Evolutionary conservation across 2,329 filamentous ascomycete species (phyloP), one percentile per base, ranked within the genome.

Genomic region (Fonsecaea monophora): DNA sequence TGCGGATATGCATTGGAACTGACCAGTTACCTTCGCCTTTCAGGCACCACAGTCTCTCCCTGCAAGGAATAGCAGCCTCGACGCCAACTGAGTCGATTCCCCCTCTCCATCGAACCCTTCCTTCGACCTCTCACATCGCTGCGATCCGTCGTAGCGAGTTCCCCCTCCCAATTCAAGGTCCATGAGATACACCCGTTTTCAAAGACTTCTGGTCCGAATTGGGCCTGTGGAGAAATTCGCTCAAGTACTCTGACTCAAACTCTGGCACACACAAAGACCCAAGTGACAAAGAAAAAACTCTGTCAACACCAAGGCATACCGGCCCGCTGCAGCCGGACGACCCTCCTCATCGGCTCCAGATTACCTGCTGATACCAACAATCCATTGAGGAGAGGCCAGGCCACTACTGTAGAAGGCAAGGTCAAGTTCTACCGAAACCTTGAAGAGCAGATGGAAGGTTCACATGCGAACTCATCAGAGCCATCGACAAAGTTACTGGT

Each of bases 401-500:
- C 53, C 34, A 55, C 53, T 55, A 55, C 53, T 55, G 13, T 10
- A 55, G 30, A n/a, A 35, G 53, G 53, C 30, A 55, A 55, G 53
- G 53, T 55, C 53, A 35, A 55, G 18, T 25, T 10, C 18, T 50
- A 21, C 45, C 45, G 45, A 50, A 50, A 50, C 18, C 45, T 25
- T 50, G 42, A 48, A 18, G 21, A 48, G 42, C 42, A 25, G 42
- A 48, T 50, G 18, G 45, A 50, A 50, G 25, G 45, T 25, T 18
- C 45, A 50, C 45, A 9, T 50, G 45, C 18, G 18, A 50, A 25
- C 45, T 50, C 9, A 12, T 50, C 45, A 25, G 38, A 50, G n/a
- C 15, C 45, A 50, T 50, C 18, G 18, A 50, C 45, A 50, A 25
- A 50, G 45, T 50, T 50, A 50, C 21, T 4, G 18, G 10, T 8